Conservation (phyloP, 768 basidiomycete genomes). For the Podaxis rugospora region DNA sequence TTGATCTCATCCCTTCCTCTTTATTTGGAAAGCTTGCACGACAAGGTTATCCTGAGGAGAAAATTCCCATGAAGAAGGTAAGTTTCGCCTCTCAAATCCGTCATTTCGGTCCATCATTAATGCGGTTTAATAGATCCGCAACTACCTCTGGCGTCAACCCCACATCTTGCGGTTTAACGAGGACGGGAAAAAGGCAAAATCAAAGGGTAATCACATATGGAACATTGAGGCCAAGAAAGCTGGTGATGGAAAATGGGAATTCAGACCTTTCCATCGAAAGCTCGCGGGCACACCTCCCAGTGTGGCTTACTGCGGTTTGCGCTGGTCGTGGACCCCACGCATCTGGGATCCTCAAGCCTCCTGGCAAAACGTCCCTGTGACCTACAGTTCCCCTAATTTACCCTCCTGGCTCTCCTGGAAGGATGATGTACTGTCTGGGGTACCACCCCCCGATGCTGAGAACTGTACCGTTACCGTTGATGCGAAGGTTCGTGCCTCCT, state of each 20-base stretch:
- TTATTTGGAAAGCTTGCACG: slow-evolving; percentile 54
- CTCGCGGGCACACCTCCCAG: slow-evolving; percentile 80
- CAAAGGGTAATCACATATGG: slow-evolving; percentile 99
- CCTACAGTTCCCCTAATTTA: slow-evolving; percentile 74
- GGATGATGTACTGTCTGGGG: slow-evolving; percentile 75
- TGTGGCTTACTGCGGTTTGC: slow-evolving; percentile 76
- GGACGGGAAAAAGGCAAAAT: slow-evolving; percentile 98
- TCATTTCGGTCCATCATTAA: slow-evolving; percentile 11
- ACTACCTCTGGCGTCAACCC: slow-evolving; percentile 94
- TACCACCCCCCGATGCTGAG: slow-evolving; percentile 72
- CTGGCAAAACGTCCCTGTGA: slow-evolving; percentile 72
- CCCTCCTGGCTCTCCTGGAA: slow-evolving; percentile 91
- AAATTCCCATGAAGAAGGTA: slow-evolving; percentile 96
- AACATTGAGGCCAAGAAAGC: slow-evolving; percentile 92
- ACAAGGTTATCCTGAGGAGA: slow-evolving; percentile 89
- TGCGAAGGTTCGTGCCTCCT: slow-evolving; percentile 56
- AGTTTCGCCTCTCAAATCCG: slow-evolving; percentile 15
- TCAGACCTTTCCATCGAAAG: slow-evolving; percentile 84
- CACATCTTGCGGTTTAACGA: slow-evolving; percentile 97
- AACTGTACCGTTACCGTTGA: slow-evolving; percentile 71
- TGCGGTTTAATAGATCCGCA: slow-evolving; percentile 57
- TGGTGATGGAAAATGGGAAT: slow-evolving; percentile 75
- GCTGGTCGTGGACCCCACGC: slow-evolving; percentile 88
- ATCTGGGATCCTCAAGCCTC: slow-evolving; percentile 97
- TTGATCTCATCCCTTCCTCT: slow-evolving; percentile 2